Base-by-base conservation (phyloP, 805 yeast species). In the Lachancea cidri region DNA sequence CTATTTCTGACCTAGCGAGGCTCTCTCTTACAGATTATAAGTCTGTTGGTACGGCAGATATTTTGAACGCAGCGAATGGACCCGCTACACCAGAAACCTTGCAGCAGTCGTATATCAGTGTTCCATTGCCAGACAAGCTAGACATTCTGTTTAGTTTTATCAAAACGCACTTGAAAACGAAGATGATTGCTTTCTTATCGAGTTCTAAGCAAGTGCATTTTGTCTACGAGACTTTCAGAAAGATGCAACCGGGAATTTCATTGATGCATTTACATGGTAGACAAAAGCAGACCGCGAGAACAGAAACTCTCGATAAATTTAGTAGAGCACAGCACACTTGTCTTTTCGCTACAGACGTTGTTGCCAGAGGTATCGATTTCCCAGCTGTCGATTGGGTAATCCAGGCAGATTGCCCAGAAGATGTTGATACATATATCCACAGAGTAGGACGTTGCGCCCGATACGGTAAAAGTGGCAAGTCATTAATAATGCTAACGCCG, bases 331-430 rank as follows among this genome's bases (percentile, higher is more conserved):
- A 83, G 50, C 77, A 83, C 40, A 85, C 86, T 13, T 86, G 95
- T 66, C 66, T 87, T 36, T 79, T 87, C 56, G 93, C 95, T 0
- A 87, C 96, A 0, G 96, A 87, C 65, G 82, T 87, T 34, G 95
- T 86, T 9, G 95, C 96, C 1, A 71, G 96, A 59, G 96, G 96
- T 14, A 74, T 87, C 31, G 96, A 87, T 61, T 86, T 88, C 63
- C 96, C 96, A 0, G 85, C 89, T 4, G 85, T 87, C 37, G 94
- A 88, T 57, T 87, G 96, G 96, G 95, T 87, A n/a, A 70, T 87
- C 6, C 96, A 87, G 60, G 73, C 86, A 1, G 96, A 87, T 58
- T 85, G 94, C 53, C 96, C 96, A 0, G 96, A 87, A 58, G 95
- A 86, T 61, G 74, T 79, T 2, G 86, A 88, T 22, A 88, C 96